A percentile compares a stretch with the other conserved stretches of the same genome.
phyloP scores from a whole-genome alignment of 2,329 filamentous ascomycete species.

The Zasmidium citrigriseum region DNA sequence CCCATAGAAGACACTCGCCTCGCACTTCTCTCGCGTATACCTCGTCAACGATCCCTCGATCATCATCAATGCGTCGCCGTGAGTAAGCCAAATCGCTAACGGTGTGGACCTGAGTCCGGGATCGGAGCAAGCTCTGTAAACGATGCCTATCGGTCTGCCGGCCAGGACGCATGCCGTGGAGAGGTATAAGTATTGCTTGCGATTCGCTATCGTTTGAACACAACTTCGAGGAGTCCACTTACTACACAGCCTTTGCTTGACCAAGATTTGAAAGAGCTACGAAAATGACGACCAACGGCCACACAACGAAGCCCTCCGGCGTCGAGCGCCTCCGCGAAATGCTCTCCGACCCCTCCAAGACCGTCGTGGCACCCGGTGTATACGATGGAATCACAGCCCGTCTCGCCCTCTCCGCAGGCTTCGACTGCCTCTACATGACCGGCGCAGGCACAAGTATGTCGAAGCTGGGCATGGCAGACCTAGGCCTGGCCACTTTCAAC shows the following conservation, averaged over 20 bases:
- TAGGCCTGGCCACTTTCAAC: conserved; percentile 61
- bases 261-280: conserved; percentile 1
- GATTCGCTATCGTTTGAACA: too few species aligned
- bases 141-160: not conserved
- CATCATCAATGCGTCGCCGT: not conserved
- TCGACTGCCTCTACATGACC: conserved; percentile 69
- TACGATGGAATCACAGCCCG: conserved; percentile 69
- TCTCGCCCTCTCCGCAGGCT: conserved; percentile 63
- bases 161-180: not conserved
- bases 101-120: conserved; percentile 4
- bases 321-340: conserved; percentile 31
- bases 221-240: too few species aligned
- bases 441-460: conserved; percentile 65
- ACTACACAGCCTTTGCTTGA: not conserved
- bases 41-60: not conserved
- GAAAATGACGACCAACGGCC: conserved; percentile 23
- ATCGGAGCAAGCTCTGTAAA: conserved; percentile 11
- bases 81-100: conserved; percentile 1
- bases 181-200: conserved; percentile 3
- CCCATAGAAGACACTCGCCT: not conserved
- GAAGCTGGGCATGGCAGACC: conserved; percentile 62
- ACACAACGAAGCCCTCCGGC: conserved; percentile 22
- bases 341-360: conserved; percentile 32
- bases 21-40: not conserved
- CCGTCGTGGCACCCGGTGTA: conserved; percentile 63